phyloP scores from a whole-genome alignment of 2,329 filamentous ascomycete genomes.

The Blastomyces parvus region DNA sequence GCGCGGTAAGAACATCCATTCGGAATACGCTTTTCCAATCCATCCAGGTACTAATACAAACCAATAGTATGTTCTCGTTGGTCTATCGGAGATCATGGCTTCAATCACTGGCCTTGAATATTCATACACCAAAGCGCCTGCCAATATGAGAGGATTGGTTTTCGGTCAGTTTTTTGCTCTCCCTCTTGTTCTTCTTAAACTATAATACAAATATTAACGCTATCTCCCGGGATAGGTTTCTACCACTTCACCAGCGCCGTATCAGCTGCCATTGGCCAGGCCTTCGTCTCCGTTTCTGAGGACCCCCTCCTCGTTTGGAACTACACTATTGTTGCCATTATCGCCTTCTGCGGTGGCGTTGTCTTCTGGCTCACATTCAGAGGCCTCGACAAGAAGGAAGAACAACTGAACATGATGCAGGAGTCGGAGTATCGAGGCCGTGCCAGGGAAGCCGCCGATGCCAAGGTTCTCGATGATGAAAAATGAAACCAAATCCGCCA shows the following conservation, averaged over 20 bases:
- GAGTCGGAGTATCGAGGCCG: slow-evolving; percentile 4
- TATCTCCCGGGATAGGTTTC: slow-evolving; percentile 39
- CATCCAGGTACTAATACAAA: neutral
- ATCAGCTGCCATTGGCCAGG: slow-evolving; percentile 58
- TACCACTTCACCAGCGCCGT: slow-evolving; percentile 63
- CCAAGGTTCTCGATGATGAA: neutral
- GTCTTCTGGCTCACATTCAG: slow-evolving; percentile 60
- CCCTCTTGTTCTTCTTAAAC: neutral
- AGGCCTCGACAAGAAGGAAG: slow-evolving; percentile 56
- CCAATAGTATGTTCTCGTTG: slow-evolving; percentile 20
- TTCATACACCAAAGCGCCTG: slow-evolving; percentile 61
- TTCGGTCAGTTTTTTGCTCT: slow-evolving; percentile 3
- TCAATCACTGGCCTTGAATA: slow-evolving; percentile 55
- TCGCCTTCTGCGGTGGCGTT: slow-evolving; percentile 53
- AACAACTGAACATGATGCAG: slow-evolving; percentile 47
- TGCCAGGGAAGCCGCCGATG: neutral
- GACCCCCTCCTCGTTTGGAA: slow-evolving; percentile 64
- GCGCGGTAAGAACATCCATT: slow-evolving; percentile 5
- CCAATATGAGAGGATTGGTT: slow-evolving; percentile 71
- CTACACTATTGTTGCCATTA: slow-evolving; percentile 53
- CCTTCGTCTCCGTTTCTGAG: slow-evolving; percentile 50
- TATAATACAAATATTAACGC: neutral
- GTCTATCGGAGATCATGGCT: slow-evolving; percentile 22
- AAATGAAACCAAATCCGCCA: neutral
- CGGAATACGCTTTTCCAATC: neutral